Evolutionary conservation across 352 stramenopile genomes (phyloP), one percentile per base, ranked within the genome.

Genomic region (Pseudoperonospora humuli): DNA sequence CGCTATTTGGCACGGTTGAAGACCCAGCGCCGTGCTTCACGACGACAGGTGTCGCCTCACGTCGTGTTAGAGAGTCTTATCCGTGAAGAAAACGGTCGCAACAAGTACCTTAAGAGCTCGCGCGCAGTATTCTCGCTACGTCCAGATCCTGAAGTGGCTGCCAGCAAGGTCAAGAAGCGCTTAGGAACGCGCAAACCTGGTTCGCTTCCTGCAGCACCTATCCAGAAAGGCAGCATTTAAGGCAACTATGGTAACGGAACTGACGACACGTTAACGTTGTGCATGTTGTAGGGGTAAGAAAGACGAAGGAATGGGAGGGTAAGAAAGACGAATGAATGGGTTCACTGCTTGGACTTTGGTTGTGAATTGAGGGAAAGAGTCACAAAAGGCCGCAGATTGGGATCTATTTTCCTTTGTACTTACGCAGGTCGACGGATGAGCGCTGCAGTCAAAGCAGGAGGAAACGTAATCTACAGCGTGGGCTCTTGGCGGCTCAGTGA

Each of bases 41-140:
- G 75, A 49, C 67, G 74, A 15, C 72, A 74, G 24, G 72, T 89
- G 34, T 69, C 75, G 18, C 70, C 75, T 21, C 77, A 89, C 36
- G 59, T 86, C n/a, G 71, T 89, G 37, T 48, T 89, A 5, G 75
- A 89, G 47, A 89, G 77, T 69, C 54, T 89, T 19, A 84, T 86
- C 29, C 77, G 75, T 7, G 75, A 89, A 50, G 77, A 89, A 39
- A 80, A 75, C 14, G 76, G 75, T 0, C 73, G 72, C 39, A 86
- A 87, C 61, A 85, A 85, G 42, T 89, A 86, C 54, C 66, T 86
- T 36, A 89, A 89, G 71, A 86, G 77, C 54, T 86, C 77, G 9
- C 75, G 74, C 26, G 68, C 70, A 19, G 72, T 84, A 10, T 86
- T 86, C 38, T 86, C 75, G 35, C 54, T 89, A 28, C 64, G 67